Evolutionary conservation across 768 basidiomycete species (phyloP).

Genomic region (Agrocybe chaxingu): DNA sequence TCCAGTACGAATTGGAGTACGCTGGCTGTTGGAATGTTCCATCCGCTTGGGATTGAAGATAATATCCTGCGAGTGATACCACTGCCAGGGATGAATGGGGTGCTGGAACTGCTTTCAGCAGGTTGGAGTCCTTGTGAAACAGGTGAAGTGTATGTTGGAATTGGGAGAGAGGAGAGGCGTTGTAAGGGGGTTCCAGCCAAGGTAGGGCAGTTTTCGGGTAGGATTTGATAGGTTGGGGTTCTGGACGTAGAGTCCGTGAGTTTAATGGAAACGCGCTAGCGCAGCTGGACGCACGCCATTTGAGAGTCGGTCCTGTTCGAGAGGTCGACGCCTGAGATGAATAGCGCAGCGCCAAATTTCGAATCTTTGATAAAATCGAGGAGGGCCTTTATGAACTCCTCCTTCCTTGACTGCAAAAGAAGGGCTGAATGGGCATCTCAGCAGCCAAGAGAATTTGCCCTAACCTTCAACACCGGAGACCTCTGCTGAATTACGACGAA

Average conservation of each 20-base stretch:
- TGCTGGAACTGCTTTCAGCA: conserved; percentile 25
- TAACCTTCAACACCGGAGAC: conserved; percentile 75
- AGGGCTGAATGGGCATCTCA: conserved; percentile 1
- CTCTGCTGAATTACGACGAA: conserved; percentile 74
- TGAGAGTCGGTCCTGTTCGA: conserved; percentile 73
- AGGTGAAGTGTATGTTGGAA: conserved; percentile 53
- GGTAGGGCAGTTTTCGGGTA: conserved; percentile 38
- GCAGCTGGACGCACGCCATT: conserved; percentile 54
- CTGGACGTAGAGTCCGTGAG: conserved; percentile 28
- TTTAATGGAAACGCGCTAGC: neutral
- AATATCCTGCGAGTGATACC: conserved; percentile 71
- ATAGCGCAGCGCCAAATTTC: conserved; percentile 49
- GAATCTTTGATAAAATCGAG: conserved; percentile 53
- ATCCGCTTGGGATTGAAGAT: conserved; percentile 46
- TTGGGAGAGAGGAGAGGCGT: conserved; percentile 42
- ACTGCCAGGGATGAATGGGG: conserved; percentile 78
- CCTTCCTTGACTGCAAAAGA: conserved; percentile 54
- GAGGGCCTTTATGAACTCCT: conserved; percentile 58
- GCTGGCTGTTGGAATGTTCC: conserved; percentile 52
- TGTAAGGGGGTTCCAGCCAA: conserved; percentile 42
- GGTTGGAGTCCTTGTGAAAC: conserved; percentile 29
- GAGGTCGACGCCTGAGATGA: conserved; percentile 75
- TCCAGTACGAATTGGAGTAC: conserved; percentile 78
- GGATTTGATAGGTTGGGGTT: conserved; percentile 62
- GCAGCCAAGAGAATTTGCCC: conserved; percentile 7